Evolutionary conservation across 2,329 filamentous ascomycete genomes (phyloP).

Genomic region (Coniella vitis): DNA sequence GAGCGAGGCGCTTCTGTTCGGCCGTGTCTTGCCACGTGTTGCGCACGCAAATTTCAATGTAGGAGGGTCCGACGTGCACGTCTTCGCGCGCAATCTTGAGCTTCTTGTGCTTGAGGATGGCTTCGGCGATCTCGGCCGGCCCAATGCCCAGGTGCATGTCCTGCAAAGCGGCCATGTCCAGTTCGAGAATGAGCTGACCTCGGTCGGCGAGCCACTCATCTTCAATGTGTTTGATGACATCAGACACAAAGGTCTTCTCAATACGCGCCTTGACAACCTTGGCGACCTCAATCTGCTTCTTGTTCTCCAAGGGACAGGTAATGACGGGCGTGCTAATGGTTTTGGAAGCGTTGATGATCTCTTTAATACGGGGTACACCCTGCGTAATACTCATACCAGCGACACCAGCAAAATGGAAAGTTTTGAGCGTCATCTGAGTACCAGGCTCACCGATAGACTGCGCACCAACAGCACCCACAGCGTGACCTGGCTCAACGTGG

Average conservation of each 20-base stretch:
- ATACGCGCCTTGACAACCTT: conserved; percentile 87
- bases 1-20: conserved; percentile 38
- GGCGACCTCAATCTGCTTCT: conserved; percentile 69
- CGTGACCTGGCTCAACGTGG: conserved; percentile 88
- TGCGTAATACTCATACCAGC: conserved; percentile 99
- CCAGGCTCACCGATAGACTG: conserved; percentile 98
- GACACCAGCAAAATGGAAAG: conserved; percentile 99
- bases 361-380: conserved; percentile 98
- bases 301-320: conserved; percentile 74
- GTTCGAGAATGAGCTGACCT: conserved; percentile 70
- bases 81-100: conserved; percentile 66
- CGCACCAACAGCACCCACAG: conserved; percentile 90
- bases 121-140: conserved; percentile 63
- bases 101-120: conserved; percentile 76
- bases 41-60: conserved; percentile 67
- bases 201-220: conserved; percentile 78
- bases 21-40: conserved; percentile 44
- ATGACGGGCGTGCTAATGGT: conserved; percentile 92
- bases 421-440: conserved; percentile 98
- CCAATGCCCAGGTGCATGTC: conserved; percentile 77
- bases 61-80: conserved; percentile 52
- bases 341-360: conserved; percentile 98
- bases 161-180: conserved; percentile 72
- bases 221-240: conserved; percentile 74
- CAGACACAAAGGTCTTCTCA: conserved; percentile 86